Percentiles rank a stretch among this genome's conserved stretches.
These are phyloP conservation scores for Artomyces pyxidatus DNA, from an alignment of 768 basidiomycete genomes.

Conservation along the genomic window DNA sequence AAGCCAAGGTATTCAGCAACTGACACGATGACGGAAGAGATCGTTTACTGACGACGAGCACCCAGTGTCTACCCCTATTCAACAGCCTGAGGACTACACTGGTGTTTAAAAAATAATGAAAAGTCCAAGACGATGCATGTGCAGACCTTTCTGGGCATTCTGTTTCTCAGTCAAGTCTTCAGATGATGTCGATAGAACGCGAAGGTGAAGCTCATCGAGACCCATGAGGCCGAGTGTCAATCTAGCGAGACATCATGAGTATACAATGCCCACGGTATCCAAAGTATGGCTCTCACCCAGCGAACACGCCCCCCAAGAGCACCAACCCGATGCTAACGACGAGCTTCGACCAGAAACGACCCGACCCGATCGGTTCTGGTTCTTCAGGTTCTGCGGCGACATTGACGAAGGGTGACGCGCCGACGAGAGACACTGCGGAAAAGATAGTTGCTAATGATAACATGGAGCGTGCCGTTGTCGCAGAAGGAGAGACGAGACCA, in stretches of 20 bases:
- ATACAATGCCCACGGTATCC: no score
- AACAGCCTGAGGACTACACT: conserved; percentile 38
- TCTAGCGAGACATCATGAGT: conserved; percentile 27
- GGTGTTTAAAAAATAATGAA: background rate
- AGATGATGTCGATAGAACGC: conserved; percentile 77
- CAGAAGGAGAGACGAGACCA: no score
- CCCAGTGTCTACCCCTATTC: conserved; percentile 61
- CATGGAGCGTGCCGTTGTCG: no score
- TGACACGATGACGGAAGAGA: conserved; percentile 13
- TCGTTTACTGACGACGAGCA: conserved; percentile 61
- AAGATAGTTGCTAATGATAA: background rate
- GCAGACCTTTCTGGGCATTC: conserved; percentile 63
- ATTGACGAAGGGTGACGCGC: conserved; percentile 1
- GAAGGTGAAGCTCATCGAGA: conserved; percentile 82
- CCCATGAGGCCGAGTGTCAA: conserved; percentile 93
- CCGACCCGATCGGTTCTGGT: conserved; percentile 34
- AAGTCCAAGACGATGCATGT: background rate
- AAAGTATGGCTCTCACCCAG: conserved; percentile 57
- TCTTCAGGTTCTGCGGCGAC: background rate
- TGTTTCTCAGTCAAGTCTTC: conserved; percentile 58
- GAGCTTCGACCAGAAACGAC: conserved; percentile 72
- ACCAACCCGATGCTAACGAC: conserved; percentile 62
- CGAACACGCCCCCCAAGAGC: conserved; percentile 83
- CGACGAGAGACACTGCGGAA: conserved; percentile 13
- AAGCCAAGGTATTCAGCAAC: background rate